Evolutionary conservation across 495 filamentous ascomycete species (phyloP), one percentile per base, ranked within the genome.

Genomic region (Penicillium riverlandense): DNA sequence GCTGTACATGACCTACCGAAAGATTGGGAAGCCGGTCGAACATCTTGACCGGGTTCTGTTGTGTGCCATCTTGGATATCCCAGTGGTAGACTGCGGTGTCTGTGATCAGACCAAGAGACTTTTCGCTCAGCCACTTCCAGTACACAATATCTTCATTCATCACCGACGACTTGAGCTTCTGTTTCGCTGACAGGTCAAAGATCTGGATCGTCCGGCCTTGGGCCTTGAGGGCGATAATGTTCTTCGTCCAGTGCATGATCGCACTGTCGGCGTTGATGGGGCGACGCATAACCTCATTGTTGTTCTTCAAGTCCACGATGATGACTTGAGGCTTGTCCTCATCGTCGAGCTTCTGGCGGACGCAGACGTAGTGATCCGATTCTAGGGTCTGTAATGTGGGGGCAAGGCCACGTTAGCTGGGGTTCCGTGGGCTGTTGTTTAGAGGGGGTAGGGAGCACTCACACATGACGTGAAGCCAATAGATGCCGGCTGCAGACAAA

Each of bases 231-330:
- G 94, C 92, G 61, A 99, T 97, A 66, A 97, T 90, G 63, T 92
- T 88, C 61, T 84, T 83, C 53, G 73, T 79, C 88, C 90, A 96
- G 79, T 99, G 92, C 92, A 99, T 96, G 61, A 99, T 96, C 48
- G 92, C 94, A 80, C 90, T 96, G 74, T 99, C 92, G 53, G 92
- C 94, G 71, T 96, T 97, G 75, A 99, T 99, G 8, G 90, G 89
- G 52, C 92, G 79, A 50, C 86, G 83, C 47, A 90, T 94, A 58
- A 95, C 77, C 67, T 89, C 86, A 78, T 95, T 95, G 68, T 78
- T 78, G 70, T 94, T 90, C 67, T 96, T 94, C 56, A 99, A 84
- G 63, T 97, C 83, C 66, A 99, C 71, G 66, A 97, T 99, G 65
- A 97, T 85, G 48, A 97, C 92, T 65, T 99, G 90, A 29, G 92